Percentiles rank a stretch among this genome's conserved stretches.
phyloP scores from a whole-genome alignment of 2,329 filamentous ascomycete genomes.

The Fusarium guadeloupense region DNA sequence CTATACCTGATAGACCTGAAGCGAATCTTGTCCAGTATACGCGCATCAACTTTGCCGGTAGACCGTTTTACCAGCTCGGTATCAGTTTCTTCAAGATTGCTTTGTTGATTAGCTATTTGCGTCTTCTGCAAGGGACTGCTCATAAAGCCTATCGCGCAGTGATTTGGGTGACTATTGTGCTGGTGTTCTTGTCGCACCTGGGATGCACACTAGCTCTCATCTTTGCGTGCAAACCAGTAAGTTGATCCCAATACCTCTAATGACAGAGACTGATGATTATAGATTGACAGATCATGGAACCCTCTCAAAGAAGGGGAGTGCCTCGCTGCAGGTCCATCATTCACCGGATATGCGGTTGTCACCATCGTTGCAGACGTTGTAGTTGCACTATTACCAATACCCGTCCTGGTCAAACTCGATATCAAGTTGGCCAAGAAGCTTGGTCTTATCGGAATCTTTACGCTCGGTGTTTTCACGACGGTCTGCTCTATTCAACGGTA shows the following conservation, averaged over 20 bases:
- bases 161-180: slow-evolving; percentile 55
- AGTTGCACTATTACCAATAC: slow-evolving; percentile 61
- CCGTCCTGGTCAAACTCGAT: slow-evolving; percentile 59
- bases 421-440: slow-evolving; percentile 59
- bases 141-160: slow-evolving; percentile 54
- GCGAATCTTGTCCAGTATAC: slow-evolving; percentile 56
- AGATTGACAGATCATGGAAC: neutral
- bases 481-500: slow-evolving; percentile 64
- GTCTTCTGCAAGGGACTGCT: slow-evolving; percentile 59
- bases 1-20: slow-evolving; percentile 54
- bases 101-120: slow-evolving; percentile 61
- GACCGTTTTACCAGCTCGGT: slow-evolving; percentile 64
- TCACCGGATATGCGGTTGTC: slow-evolving; percentile 61
- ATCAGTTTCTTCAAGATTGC: slow-evolving; percentile 67
- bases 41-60: slow-evolving; percentile 61
- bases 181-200: slow-evolving; percentile 58
- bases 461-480: slow-evolving; percentile 64
- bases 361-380: slow-evolving; percentile 61
- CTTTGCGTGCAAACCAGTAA: slow-evolving; percentile 60
- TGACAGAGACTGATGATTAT: neutral
- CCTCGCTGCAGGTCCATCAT: slow-evolving; percentile 57
- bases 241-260: neutral
- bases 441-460: slow-evolving; percentile 61
- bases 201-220: slow-evolving; percentile 60
- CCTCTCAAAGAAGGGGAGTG: slow-evolving; percentile 52